phyloP scores from a whole-genome alignment of 176 grass and related monocot genomes.

The Puya raimondii region DNA sequence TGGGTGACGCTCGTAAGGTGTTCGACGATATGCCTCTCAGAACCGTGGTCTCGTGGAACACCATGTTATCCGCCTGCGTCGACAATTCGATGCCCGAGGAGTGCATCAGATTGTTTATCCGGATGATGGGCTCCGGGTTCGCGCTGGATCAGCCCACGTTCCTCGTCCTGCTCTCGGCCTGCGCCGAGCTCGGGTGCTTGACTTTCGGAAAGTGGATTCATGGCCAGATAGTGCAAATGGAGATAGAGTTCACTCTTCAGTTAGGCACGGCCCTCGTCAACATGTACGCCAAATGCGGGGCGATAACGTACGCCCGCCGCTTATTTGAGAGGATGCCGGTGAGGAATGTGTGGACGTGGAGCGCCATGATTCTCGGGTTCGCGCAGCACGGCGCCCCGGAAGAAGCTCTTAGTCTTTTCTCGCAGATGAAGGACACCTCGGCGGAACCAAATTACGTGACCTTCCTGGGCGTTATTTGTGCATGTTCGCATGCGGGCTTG shows the following conservation, averaged over 20 bases:
- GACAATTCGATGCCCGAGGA: conserved; percentile 8
- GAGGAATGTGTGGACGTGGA: conserved; percentile 61
- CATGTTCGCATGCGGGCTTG: conserved; percentile 45
- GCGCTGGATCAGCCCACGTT: conserved; percentile 38
- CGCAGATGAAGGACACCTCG: conserved; percentile 26
- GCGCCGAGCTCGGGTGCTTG: conserved; percentile 30
- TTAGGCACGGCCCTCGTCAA: conserved; percentile 34
- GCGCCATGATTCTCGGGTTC: conserved; percentile 43
- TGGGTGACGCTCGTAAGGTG: conserved; percentile 14
- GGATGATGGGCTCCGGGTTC: conserved; percentile 29
- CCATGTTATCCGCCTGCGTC: conserved; percentile 21
- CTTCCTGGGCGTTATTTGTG: conserved; percentile 41
- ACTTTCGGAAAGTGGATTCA: conserved; percentile 41
- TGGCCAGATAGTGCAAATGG: conserved; percentile 26
- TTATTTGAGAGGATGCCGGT: conserved; percentile 31
- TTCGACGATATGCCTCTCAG: conserved; percentile 47
- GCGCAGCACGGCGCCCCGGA: conserved; percentile 31
- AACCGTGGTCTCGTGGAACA: conserved; percentile 55
- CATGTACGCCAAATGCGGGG: conserved; percentile 55
- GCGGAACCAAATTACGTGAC: conserved; percentile 40
- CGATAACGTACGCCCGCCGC: conserved; percentile 10
- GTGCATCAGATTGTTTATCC: conserved; percentile 7
- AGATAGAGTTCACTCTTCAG: conserved; percentile 32
- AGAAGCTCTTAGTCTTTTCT: conserved; percentile 31
- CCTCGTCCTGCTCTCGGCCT: conserved; percentile 40